Base-by-base conservation (phyloP, 2,329 filamentous ascomycete genomes). In the Aspergillus quadricinctus region DNA sequence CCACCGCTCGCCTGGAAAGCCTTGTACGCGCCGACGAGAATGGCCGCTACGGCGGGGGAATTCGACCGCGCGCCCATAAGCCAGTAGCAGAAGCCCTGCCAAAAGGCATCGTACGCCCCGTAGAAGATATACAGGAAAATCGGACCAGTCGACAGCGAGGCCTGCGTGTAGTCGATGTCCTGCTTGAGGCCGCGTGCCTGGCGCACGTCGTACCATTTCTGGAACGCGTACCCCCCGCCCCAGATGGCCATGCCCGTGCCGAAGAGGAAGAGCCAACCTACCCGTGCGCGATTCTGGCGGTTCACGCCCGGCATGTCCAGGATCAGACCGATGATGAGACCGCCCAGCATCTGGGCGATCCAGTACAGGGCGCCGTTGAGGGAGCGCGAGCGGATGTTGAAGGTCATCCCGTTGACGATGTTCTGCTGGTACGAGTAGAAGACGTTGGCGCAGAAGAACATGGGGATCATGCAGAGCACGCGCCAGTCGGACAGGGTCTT, bases 61-160 rank as follows among this genome's bases (percentile, higher is more conserved):
- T 80, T 78, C 23, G 73, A 77, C 57, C 72, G 70, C 1, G 78
- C 75, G 10, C 78, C 77, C 53, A 80, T 77, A n/a, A 79, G 65
- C 84, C 84, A 88, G 75, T 88, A 87, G 52, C 84, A 82, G 60
- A 77, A 81, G 2, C 81, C 83, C 69, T 88, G 86, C 84, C 84
- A 88, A 19, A 85, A 77, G 1, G 86, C 84, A 67, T 89, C 87
- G 65, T 85, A 87, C 59, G 83, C 80, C 43, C 87, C 86, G 67
- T 88, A 89, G 72, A 87, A 88, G 68, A 88, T 85, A 75, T 88
- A 88, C 14, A 89, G 75, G 64, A 88, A 83, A 64, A 89, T 86
- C 9, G 86, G 85, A 0, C 85, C 86, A 5, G 79, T 78, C 52
- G 82, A 86, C 43, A 79, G 75, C 43, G 70, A 60, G 40, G 78